Evolutionary conservation across 1,139 yeast species (phyloP).

Genomic region (Suhomyces maxii): DNA sequence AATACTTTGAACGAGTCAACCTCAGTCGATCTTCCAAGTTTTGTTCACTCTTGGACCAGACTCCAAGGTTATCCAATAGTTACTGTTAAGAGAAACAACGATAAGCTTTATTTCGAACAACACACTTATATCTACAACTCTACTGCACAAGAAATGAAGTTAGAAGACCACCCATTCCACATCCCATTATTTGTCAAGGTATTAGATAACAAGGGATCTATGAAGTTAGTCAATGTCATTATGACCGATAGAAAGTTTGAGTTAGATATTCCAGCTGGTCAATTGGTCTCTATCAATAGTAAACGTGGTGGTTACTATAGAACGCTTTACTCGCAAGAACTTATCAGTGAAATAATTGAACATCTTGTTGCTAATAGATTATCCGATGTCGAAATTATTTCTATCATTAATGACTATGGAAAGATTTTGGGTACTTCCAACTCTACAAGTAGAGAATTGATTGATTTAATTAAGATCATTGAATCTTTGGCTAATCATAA

Average conservation of each 20-base stretch:
- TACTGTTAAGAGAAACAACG: conserved; percentile 30
- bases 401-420: conserved; percentile 40
- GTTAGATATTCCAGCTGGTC: conserved; percentile 29
- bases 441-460: conserved; percentile 24
- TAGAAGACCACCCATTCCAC: conserved; percentile 51
- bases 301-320: conserved; percentile 50
- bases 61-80: conserved; percentile 60
- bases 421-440: conserved; percentile 26
- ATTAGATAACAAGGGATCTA: conserved; percentile 24
- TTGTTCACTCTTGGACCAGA: conserved; percentile 60
- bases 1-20: conserved; percentile 32
- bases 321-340: conserved; percentile 23
- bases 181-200: conserved; percentile 53
- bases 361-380: conserved; percentile 24
- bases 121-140: conserved; percentile 45
- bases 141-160: conserved; percentile 22
- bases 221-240: conserved; percentile 38
- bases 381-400: conserved; percentile 30
- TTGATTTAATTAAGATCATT: conserved; percentile 29
- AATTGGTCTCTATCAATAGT: conserved; percentile 38
- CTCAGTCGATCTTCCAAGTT: conserved; percentile 35
- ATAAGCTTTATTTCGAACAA: conserved; percentile 45
- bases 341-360: conserved; percentile 24
- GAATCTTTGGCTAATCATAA: conserved; percentile 22
- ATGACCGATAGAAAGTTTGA: conserved; percentile 49